These are phyloP conservation scores for Postia placenta DNA, from an alignment of 768 basidiomycete genomes.

Conservation along the genomic window DNA sequence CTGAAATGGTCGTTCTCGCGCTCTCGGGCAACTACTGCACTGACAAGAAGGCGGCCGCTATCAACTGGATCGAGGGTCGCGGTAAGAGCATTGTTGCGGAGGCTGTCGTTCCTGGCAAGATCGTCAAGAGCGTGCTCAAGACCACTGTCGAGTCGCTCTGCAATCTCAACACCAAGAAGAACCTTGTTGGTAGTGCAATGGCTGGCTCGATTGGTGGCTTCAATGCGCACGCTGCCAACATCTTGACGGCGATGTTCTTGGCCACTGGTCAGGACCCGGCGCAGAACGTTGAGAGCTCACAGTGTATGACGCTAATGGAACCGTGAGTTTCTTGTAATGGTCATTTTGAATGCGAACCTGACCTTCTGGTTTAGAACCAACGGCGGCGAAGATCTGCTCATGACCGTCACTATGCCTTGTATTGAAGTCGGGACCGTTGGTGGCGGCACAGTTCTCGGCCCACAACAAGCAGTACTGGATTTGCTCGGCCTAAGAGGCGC, in stretches of 20 bases:
- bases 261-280: conserved; percentile 99
- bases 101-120: conserved; percentile 82
- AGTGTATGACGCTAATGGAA: conserved; percentile 99
- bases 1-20: conserved; percentile 86
- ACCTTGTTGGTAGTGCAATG: conserved; percentile 95
- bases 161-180: conserved; percentile 95
- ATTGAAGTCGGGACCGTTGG: conserved; percentile 99
- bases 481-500: conserved; percentile 93
- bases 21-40: conserved; percentile 98
- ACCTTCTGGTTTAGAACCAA: conserved; percentile 54
- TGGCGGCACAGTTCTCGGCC: conserved; percentile 88
- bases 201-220: conserved; percentile 97
- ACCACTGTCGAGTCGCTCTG: conserved; percentile 87
- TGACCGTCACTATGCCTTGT: conserved; percentile 97
- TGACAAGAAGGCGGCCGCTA: conserved; percentile 99
- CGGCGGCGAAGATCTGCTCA: conserved; percentile 81
- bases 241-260: conserved; percentile 90
- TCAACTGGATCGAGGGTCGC: conserved; percentile 99
- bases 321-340: conserved; percentile 53
- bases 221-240: conserved; percentile 98
- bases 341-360: conserved; percentile 5
- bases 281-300: conserved; percentile 97
- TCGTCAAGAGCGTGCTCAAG: conserved; percentile 90
- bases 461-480: conserved; percentile 86
- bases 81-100: conserved; percentile 98